Evolutionary conservation across 1,139 yeast genomes (phyloP).

Genomic region (Suhomyces bokatorum): DNA sequence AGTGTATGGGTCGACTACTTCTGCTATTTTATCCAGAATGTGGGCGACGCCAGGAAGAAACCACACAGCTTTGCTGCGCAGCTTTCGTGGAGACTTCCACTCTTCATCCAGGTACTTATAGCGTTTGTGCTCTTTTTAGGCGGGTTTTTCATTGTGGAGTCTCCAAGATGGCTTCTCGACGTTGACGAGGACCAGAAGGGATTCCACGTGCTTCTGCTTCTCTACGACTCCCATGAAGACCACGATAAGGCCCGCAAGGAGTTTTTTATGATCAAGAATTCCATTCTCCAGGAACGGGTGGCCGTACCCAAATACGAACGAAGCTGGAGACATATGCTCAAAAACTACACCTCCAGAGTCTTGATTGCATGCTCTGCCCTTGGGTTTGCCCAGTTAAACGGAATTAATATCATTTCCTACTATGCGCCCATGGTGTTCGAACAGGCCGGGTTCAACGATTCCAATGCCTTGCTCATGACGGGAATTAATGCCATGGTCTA

Average conservation of each 20-base stretch:
- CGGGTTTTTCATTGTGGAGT: conserved; percentile 55
- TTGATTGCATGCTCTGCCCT: conserved; percentile 52
- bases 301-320: conserved; percentile 43
- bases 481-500: conserved; percentile 54
- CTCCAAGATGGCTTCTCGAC: conserved; percentile 56
- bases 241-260: conserved; percentile 60
- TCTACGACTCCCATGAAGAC: conserved; percentile 58
- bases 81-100: conserved; percentile 54
- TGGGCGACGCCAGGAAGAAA: conserved; percentile 39
- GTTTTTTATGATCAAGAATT: conserved; percentile 75
- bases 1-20: conserved; percentile 59
- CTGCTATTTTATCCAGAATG: conserved; percentile 48
- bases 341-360: conserved; percentile 39
- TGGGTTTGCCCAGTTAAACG: conserved; percentile 57
- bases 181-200: conserved; percentile 53
- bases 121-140: conserved; percentile 50
- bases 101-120: conserved; percentile 49
- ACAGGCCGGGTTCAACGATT: conserved; percentile 52
- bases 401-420: conserved; percentile 55
- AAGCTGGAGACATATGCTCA: conserved; percentile 47
- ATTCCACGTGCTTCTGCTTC: conserved; percentile 74
- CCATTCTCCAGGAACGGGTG: conserved; percentile 56
- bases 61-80: conserved; percentile 45
- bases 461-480: conserved; percentile 53
- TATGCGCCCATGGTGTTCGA: conserved; percentile 58